phyloP scores from a whole-genome alignment of 2,329 filamentous ascomycete genomes.

The Ophiosphaerella narmari region DNA sequence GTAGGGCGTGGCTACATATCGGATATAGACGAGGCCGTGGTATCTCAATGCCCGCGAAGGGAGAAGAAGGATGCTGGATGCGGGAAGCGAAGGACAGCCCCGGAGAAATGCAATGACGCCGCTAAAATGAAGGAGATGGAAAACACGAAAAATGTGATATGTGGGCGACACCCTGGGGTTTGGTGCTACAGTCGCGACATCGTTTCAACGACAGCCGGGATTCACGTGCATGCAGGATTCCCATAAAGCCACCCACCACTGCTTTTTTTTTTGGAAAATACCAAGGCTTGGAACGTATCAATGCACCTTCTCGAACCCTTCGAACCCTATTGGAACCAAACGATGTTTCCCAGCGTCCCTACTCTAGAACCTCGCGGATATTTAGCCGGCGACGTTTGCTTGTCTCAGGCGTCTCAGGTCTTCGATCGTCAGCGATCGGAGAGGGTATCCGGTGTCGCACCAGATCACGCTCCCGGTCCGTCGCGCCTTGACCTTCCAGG shows the following conservation, averaged over 20 bases:
- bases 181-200: too few species aligned
- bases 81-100: conserved; percentile 1
- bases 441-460: conserved; percentile 36
- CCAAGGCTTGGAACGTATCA: not conserved
- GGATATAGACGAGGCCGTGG: not conserved
- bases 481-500: conserved; percentile 23
- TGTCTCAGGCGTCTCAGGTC: conserved; percentile 37
- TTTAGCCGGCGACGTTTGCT: conserved; percentile 44
- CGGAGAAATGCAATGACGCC: conserved; percentile 5
- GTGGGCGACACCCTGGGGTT: not conserved
- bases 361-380: conserved; percentile 45
- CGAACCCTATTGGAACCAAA: not conserved
- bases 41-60: not conserved
- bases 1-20: not conserved
- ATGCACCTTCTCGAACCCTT: not conserved
- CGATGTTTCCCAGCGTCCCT: not conserved
- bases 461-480: conserved; percentile 26
- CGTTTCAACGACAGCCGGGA: too few species aligned
- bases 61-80: not conserved
- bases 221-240: too few species aligned
- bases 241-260: too few species aligned
- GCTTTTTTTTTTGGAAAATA: not conserved
- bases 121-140: not conserved
- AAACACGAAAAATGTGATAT: not conserved
- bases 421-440: conserved; percentile 27